Percentiles rank a stretch among this genome's conserved stretches.
phyloP scores from a whole-genome alignment of 148 eudicot genomes.

The Nyssa sinensis region DNA sequence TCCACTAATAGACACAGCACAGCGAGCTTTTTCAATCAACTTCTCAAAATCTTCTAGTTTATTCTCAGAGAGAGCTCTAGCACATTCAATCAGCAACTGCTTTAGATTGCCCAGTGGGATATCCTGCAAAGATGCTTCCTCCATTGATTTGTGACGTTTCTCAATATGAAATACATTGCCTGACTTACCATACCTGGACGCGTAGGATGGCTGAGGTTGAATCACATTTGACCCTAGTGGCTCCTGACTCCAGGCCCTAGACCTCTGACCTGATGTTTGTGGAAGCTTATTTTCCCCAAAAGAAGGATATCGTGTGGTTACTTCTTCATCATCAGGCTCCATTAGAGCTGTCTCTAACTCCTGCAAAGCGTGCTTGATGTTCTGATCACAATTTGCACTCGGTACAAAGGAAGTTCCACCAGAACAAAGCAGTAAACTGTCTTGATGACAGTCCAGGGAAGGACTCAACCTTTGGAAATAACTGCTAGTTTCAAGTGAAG shows the following conservation, averaged over 20 bases:
- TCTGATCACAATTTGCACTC: slow-evolving; percentile 28
- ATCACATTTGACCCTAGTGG: slow-evolving; percentile 23
- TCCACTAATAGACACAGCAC: slow-evolving; percentile 64
- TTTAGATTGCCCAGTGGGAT: slow-evolving; percentile 52
- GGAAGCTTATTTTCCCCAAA: slow-evolving; percentile 39
- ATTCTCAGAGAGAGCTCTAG: slow-evolving; percentile 65
- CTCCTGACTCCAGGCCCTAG: slow-evolving; percentile 43
- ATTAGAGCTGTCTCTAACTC: slow-evolving; percentile 75
- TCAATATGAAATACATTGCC: slow-evolving; percentile 27
- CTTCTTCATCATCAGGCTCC: slow-evolving; percentile 52
- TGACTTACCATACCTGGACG: slow-evolving; percentile 27
- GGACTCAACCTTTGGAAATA: slow-evolving; percentile 42
- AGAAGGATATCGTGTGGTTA: slow-evolving; percentile 22
- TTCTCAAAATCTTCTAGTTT: slow-evolving; percentile 57
- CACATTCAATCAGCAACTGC: slow-evolving; percentile 67
- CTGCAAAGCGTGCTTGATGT: slow-evolving; percentile 44
- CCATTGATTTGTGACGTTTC: slow-evolving; percentile 30
- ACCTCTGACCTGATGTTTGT: slow-evolving; percentile 40
- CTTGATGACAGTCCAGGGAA: slow-evolving; percentile 26
- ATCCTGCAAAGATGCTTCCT: slow-evolving; percentile 14
- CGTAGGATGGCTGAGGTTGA: slow-evolving; percentile 29
- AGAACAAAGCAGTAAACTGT: slow-evolving; percentile 9
- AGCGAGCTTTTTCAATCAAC: slow-evolving; percentile 46
- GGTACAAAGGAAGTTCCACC: slow-evolving; percentile 22
- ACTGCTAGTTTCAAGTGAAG: slow-evolving; percentile 44